Base-by-base conservation (phyloP, 345 rosid species). In the Barbarea vulgaris region DNA sequence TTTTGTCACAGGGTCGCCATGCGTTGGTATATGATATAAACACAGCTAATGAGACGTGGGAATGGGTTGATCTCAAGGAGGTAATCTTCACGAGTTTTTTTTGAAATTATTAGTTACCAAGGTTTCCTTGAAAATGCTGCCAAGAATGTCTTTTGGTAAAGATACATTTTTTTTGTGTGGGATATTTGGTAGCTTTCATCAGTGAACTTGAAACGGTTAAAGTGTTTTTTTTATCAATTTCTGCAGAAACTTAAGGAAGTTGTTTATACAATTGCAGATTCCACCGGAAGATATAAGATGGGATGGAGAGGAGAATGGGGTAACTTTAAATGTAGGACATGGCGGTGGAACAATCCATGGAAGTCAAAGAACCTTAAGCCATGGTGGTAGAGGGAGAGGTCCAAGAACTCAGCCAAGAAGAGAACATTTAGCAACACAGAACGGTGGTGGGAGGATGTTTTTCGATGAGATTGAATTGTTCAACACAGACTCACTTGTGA, bases 31-130 rank as follows among this genome's bases (percentile, higher is more conserved):
- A 94, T 83, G 97, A 91, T 74, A 82, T 85, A 52, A 74, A 80
- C 75, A 84, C 90, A 1, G 67, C 72, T 33, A 84, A 78, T 59
- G 96, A 88, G 80, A 87, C 98, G 17, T 90, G 95, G 96, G 98
- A 94, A 77, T 94, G 97, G 98, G 96, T 91, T 74, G 83, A 94
- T 77, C 90, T 94, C 57, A 89, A 89, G 72, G 97, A 89, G 89
- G 98, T 91, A 87, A 73, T 24, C 22, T n/a, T 61, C 19, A 13
- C 18, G 13, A 58, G 34, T 46, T 17, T 31, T 47, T 14, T 31
- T 47, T 14, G 4, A 27, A 12, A 17, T 31, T 41, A 7, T 55
- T 15, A 27, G 53, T 18, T 54, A 2, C 2, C 12, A 17, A 68
- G 18, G 7, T 27, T 22, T 41, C 10, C 41, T 28, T 39, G 39